phyloP scores from a whole-genome alignment of 192 early-diverging fungal genomes.

The Coemansia sp. region DNA sequence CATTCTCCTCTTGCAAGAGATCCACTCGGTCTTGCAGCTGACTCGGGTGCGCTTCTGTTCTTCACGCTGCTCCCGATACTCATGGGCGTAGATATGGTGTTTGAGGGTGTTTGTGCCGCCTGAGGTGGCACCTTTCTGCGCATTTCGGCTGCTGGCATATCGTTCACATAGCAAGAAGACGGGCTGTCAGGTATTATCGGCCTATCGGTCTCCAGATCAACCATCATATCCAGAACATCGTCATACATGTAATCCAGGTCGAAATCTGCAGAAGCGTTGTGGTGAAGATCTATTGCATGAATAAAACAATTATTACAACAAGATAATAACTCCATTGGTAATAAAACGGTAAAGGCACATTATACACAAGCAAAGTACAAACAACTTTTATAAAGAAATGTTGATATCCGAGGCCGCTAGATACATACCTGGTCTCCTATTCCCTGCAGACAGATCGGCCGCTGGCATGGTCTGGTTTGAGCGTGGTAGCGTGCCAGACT shows the following conservation, averaged over 20 bases:
- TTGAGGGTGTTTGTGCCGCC: conserved; percentile 6
- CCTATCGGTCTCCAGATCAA: conserved; percentile 38
- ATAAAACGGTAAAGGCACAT: not conserved
- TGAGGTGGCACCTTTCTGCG: not conserved
- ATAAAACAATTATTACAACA: not conserved
- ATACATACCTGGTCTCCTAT: conserved; percentile 9
- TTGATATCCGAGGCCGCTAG: not conserved
- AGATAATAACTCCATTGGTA: not conserved
- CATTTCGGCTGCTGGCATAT: conserved; percentile 5
- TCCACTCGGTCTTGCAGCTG: not conserved
- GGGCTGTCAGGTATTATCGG: conserved; percentile 44
- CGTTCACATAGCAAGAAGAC: conserved; percentile 10
- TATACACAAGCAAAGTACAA: not conserved
- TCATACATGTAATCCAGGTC: conserved; percentile 44
- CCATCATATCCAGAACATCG: conserved; percentile 30
- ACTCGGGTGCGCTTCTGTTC: not conserved
- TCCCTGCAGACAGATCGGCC: not conserved
- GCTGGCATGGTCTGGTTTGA: not conserved
- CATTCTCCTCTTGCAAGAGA: not conserved
- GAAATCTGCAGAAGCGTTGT: conserved; percentile 29
- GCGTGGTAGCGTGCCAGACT: not conserved
- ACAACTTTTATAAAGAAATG: not conserved
- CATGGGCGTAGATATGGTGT: not conserved
- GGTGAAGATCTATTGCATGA: not conserved
- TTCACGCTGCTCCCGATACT: conserved; percentile 4